Conservation (phyloP, 257 asterid genomes). For the Capsicum baccatum region DNA sequence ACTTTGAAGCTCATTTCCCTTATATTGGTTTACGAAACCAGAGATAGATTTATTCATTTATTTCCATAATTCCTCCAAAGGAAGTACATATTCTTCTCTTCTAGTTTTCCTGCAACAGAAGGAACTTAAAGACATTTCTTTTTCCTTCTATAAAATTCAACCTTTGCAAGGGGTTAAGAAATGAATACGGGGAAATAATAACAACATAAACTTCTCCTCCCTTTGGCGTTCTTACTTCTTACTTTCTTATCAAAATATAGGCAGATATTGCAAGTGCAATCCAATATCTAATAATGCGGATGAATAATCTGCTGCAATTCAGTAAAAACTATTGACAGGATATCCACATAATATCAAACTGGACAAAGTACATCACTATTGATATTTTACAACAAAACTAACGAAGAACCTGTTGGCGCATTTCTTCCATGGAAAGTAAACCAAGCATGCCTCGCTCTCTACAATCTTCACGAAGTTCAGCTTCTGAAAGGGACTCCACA, state of each 20-base stretch:
- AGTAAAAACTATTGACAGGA: background rate
- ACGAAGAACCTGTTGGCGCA: slow-evolving; percentile 81
- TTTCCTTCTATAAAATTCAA: background rate
- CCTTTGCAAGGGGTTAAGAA: background rate
- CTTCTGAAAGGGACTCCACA: slow-evolving; percentile 86
- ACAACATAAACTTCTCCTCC: background rate
- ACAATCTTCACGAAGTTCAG: slow-evolving; percentile 94
- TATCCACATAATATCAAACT: slow-evolving; percentile 6
- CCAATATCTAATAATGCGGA: background rate
- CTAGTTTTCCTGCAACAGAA: slow-evolving; percentile 4
- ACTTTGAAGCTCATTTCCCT: slow-evolving; percentile 3
- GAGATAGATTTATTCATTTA: background rate
- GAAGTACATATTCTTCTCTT: slow-evolving; percentile 15
- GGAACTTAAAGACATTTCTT: background rate
- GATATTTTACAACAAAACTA: background rate
- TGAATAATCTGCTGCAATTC: slow-evolving; percentile 11
- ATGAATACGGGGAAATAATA: background rate
- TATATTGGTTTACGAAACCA: background rate
- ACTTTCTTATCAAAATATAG: background rate
- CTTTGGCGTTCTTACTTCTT: background rate
- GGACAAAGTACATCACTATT: background rate
- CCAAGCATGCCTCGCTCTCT: slow-evolving; percentile 94
- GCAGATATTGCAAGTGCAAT: slow-evolving; percentile 18
- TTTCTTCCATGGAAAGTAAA: slow-evolving; percentile 78
- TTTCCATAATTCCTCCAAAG: background rate